Conservation (phyloP, 306 rosid genomes). For the Citrullus colocynthis region DNA sequence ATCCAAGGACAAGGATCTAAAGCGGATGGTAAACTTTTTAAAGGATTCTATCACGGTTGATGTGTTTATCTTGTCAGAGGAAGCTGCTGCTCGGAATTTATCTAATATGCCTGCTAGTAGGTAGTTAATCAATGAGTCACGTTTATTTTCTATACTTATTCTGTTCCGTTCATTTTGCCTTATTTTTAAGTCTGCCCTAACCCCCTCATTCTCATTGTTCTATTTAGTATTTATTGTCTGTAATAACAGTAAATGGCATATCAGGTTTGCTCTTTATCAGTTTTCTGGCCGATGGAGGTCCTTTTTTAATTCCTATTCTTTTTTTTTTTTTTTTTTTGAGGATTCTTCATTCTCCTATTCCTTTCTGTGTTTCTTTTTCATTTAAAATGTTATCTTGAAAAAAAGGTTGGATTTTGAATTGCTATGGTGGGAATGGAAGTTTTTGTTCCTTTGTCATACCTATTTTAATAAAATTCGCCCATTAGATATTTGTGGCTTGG, state of each 20-base stretch:
- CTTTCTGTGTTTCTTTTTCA: not conserved
- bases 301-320: not conserved
- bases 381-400: not conserved
- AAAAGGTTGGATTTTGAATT: not conserved
- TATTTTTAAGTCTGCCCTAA: not conserved
- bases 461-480: not conserved
- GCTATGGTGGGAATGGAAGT: not conserved
- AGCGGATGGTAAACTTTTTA: slow-evolving; percentile 74
- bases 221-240: not conserved
- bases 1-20: slow-evolving; percentile 90
- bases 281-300: not conserved
- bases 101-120: slow-evolving; percentile 86
- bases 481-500: not conserved
- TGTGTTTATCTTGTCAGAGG: slow-evolving; percentile 59
- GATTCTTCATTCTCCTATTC: not conserved
- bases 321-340: not conserved
- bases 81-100: slow-evolving; percentile 44
- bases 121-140: slow-evolving; percentile 33
- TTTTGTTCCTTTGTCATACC: not conserved
- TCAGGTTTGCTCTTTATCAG: not conserved
- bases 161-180: not conserved
- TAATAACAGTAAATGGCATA: not conserved
- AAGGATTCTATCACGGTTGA: slow-evolving; percentile 63
- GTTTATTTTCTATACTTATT: slow-evolving; percentile 8
- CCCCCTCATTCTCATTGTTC: not conserved